Conservation (phyloP, 352 stramenopile genomes). For the Nothophytophthora sp. region DNA sequence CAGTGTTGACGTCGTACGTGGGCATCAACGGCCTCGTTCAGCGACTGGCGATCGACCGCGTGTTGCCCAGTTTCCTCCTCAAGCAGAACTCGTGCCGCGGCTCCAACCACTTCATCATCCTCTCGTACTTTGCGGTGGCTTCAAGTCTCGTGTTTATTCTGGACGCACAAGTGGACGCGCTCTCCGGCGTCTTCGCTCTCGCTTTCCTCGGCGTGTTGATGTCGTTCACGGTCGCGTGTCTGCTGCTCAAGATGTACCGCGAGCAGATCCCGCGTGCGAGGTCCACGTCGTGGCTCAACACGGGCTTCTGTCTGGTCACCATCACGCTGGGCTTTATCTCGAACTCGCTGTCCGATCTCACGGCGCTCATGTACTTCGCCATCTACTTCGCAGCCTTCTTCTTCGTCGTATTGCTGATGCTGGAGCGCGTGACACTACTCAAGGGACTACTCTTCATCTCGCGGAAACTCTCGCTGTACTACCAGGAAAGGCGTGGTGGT, state of each 20-base stretch:
- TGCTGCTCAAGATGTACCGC: conserved; percentile 87
- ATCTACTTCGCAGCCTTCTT: conserved; percentile 62
- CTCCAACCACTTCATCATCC: conserved; percentile 85
- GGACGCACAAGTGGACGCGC: conserved; percentile 71
- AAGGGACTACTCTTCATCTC: conserved; percentile 52
- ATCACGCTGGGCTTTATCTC: conserved; percentile 48
- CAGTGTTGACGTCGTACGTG: conserved; percentile 84
- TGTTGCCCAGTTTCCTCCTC: conserved; percentile 63
- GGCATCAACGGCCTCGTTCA: conserved; percentile 78
- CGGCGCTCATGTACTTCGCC: conserved; percentile 49
- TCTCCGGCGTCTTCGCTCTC: conserved; percentile 89
- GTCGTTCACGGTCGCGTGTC: conserved; percentile 80
- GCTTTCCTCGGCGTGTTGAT: conserved; percentile 86
- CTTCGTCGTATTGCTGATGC: conserved; percentile 58
- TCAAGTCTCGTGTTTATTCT: conserved; percentile 78
- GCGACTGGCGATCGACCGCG: conserved; percentile 81
- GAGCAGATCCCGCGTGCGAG: conserved; percentile 72
- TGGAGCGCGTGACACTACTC: conserved; percentile 60
- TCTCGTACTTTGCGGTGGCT: conserved; percentile 69
- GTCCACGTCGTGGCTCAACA: conserved; percentile 67
- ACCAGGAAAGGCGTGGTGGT: conserved; percentile 2
- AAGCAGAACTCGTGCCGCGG: conserved; percentile 62
- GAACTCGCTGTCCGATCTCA: conserved; percentile 52
- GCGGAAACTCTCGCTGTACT: conserved; percentile 31
- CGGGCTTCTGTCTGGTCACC: conserved; percentile 48